A percentile compares a stretch with the other conserved stretches of the same genome.
phyloP scores from a whole-genome alignment of 768 basidiomycete species.

The Cystobasidium ongulense region DNA sequence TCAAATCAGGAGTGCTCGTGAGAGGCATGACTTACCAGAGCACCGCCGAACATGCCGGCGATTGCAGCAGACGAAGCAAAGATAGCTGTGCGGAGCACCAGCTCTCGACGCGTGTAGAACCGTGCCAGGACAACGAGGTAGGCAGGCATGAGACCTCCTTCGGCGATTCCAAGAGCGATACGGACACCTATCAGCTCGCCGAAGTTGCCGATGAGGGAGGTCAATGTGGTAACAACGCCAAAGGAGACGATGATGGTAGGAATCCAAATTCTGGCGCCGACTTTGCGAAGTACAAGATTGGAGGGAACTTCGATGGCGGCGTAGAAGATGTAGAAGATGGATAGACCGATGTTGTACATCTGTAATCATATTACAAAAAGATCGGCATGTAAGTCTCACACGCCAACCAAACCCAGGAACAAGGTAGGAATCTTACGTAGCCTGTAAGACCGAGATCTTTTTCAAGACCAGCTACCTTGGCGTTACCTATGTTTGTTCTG shows the following conservation, averaged over 20 bases:
- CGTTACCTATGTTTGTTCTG: slow-evolving; percentile 29
- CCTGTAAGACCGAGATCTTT: slow-evolving; percentile 11
- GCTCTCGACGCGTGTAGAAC: slow-evolving; percentile 33
- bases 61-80: slow-evolving; percentile 12
- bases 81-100: slow-evolving; percentile 29
- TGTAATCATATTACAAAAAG: too few relatives aligned
- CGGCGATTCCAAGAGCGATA: slow-evolving; percentile 20
- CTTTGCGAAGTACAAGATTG: slow-evolving; percentile 1
- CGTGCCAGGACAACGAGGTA: slow-evolving; percentile 23
- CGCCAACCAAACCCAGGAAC: background rate
- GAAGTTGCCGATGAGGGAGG: slow-evolving; percentile 29
- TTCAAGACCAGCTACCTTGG: slow-evolving; percentile 29
- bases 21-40: slow-evolving; percentile 14
- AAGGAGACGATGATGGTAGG: slow-evolving; percentile 30
- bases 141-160: slow-evolving; percentile 33
- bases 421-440: background rate
- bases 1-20: too few relatives aligned
- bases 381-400: too few relatives aligned
- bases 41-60: slow-evolving; percentile 31
- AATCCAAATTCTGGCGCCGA: slow-evolving; percentile 32
- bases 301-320: background rate
- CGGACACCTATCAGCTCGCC: slow-evolving; percentile 23
- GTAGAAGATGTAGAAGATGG: slow-evolving; percentile 26
- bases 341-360: slow-evolving; percentile 24
- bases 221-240: slow-evolving; percentile 23